These are phyloP conservation scores for Anastatica hierochuntica DNA, from an alignment of 345 rosid species.

Conservation along the genomic window DNA sequence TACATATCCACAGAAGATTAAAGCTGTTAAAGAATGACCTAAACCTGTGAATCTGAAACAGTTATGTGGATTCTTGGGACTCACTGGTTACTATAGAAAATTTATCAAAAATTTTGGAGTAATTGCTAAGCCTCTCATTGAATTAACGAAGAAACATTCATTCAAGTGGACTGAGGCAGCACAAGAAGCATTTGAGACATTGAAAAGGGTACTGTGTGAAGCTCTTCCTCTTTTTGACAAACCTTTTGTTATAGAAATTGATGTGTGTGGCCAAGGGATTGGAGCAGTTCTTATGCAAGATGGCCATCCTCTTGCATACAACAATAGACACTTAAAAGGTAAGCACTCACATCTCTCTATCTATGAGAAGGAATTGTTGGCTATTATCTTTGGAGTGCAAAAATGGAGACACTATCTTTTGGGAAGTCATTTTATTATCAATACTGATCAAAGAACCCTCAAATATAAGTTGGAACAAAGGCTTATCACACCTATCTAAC, in stretches of 20 bases:
- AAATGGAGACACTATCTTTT: not conserved
- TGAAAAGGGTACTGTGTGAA: not conserved
- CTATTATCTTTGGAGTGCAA: not conserved
- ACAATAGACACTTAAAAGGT: not conserved
- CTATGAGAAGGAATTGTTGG: not conserved
- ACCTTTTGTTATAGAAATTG: not conserved
- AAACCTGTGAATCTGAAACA: no score
- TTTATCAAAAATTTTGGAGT: no score
- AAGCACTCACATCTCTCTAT: not conserved
- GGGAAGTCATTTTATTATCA: not conserved
- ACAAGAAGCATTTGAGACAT: no score
- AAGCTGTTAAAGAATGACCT: no score
- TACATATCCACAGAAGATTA: no score
- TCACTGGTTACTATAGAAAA: no score
- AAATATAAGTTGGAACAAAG: not conserved
- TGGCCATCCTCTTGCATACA: not conserved
- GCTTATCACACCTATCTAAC: not conserved
- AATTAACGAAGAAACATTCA: no score
- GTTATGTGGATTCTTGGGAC: no score
- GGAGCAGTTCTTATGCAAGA: not conserved
- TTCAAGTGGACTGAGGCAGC: no score
- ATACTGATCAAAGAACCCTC: not conserved
- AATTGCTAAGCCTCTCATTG: no score
- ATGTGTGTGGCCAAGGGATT: not conserved
- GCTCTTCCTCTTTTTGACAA: not conserved